A percentile compares a stretch with the other conserved stretches of the same genome.
These are phyloP conservation scores for Patellifolia procumbens DNA, from an alignment of 179 eudicot species.

Conservation along the genomic window DNA sequence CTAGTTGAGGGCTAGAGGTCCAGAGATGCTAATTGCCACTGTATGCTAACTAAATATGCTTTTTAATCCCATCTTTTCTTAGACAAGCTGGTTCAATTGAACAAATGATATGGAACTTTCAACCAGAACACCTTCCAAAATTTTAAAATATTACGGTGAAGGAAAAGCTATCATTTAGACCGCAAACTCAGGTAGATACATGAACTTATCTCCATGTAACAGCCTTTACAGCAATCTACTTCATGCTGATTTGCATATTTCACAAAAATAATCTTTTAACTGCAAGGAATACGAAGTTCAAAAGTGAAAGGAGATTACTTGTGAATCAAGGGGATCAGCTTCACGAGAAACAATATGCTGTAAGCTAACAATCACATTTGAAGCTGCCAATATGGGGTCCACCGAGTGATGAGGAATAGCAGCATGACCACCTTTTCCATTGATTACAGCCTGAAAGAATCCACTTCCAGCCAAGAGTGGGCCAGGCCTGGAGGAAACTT, in stretches of 20 bases:
- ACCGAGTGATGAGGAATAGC: conserved; percentile 95
- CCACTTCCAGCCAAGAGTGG: conserved; percentile 87
- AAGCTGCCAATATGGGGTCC: conserved; percentile 94
- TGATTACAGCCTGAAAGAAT: conserved; percentile 75
- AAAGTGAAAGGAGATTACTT: conserved; percentile 43
- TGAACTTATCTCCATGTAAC: background rate
- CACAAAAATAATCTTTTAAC: conserved; percentile 5
- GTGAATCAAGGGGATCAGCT: conserved; percentile 97
- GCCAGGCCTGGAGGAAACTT: conserved; percentile 68
- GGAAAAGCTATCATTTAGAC: background rate
- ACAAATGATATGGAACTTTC: background rate
- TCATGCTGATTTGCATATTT: background rate
- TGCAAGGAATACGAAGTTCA: background rate
- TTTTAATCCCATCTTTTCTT: background rate
- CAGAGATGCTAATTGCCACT: background rate
- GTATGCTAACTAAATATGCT: background rate
- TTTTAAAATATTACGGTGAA: background rate
- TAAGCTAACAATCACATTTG: conserved; percentile 84
- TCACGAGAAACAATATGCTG: conserved; percentile 98
- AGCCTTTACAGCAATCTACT: background rate
- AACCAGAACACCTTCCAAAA: background rate
- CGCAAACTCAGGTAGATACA: background rate
- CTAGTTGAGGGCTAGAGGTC: background rate
- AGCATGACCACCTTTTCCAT: conserved; percentile 96
- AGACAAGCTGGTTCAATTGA: background rate